Evolutionary conservation across 495 filamentous ascomycete genomes (phyloP).

Genomic region (Podospora anserina): DNA sequence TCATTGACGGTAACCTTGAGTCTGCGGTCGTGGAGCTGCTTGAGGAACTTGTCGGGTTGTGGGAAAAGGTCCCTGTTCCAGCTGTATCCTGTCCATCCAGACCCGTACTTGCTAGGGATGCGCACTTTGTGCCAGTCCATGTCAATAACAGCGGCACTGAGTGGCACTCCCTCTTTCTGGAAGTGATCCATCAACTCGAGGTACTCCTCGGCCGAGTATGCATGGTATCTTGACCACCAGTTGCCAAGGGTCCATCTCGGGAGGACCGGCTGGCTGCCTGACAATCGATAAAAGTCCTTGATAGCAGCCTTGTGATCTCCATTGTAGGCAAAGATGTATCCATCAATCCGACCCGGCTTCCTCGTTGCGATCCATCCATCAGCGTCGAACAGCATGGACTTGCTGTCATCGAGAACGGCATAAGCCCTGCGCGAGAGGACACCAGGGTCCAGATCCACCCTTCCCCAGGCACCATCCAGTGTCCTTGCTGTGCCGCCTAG

Average conservation of each 20-base stretch:
- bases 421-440: constrained; percentile 47
- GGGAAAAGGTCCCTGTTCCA: constrained; percentile 58
- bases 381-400: constrained; percentile 56
- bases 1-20: constrained; percentile 54
- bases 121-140: constrained; percentile 62
- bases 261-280: constrained; percentile 53
- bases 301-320: constrained; percentile 53
- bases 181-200: constrained; percentile 52
- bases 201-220: constrained; percentile 51
- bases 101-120: constrained; percentile 31
- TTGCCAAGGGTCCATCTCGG: constrained; percentile 59
- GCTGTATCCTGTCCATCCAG: constrained; percentile 60
- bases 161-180: constrained; percentile 44
- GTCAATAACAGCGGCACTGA: constrained; percentile 55
- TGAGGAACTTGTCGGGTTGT: constrained; percentile 43
- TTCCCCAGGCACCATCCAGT: constrained; percentile 51
- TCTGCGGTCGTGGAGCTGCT: constrained; percentile 42
- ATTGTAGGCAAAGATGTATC: constrained; percentile 57
- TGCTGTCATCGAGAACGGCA: constrained; percentile 51
- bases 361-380: constrained; percentile 48
- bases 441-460: constrained; percentile 46
- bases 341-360: constrained; percentile 48
- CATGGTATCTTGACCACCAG: constrained; percentile 62
- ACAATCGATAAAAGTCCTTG: constrained; percentile 53
- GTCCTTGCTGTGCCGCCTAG: constrained; percentile 55